A percentile compares a stretch with the other conserved stretches of the same genome.
These are phyloP conservation scores for Salinomyces thailandicus DNA, from an alignment of 2,329 filamentous ascomycete genomes.

Conservation along the genomic window DNA sequence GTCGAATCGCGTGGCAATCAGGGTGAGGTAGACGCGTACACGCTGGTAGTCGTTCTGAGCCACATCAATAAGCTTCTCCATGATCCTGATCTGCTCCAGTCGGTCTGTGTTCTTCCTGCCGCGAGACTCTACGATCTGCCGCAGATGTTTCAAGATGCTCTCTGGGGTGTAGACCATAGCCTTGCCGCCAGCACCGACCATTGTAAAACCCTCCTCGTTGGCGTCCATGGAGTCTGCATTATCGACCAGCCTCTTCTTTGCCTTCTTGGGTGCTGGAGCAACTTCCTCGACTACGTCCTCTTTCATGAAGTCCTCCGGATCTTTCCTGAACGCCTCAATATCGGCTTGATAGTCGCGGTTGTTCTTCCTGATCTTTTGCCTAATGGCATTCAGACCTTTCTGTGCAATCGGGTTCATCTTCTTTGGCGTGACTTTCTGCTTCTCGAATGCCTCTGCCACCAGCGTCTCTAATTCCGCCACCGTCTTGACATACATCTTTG, in stretches of 20 bases:
- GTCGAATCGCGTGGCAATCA: constrained; percentile 92
- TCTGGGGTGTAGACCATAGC: constrained; percentile 88
- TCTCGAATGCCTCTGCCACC: constrained; percentile 86
- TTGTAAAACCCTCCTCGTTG: constrained; percentile 80
- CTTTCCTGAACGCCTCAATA: constrained; percentile 74
- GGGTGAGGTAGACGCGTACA: constrained; percentile 80
- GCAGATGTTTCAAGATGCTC: constrained; percentile 94
- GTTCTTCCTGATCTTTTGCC: constrained; percentile 98
- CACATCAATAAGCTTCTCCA: constrained; percentile 93
- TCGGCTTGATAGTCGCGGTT: constrained; percentile 88
- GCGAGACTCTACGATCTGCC: constrained; percentile 85
- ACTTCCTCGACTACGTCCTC: constrained; percentile 66
- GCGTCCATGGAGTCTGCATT: constrained; percentile 39
- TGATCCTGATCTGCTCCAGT: constrained; percentile 84
- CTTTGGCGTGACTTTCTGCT: constrained; percentile 91
- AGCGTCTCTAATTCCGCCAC: constrained; percentile 89
- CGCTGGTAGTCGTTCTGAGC: constrained; percentile 84
- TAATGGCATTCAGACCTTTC: constrained; percentile 88
- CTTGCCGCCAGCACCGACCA: constrained; percentile 80
- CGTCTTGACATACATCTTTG: constrained; percentile 86
- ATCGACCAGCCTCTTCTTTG: constrained; percentile 40
- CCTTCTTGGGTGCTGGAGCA: constrained; percentile 42
- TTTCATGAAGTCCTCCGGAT: constrained; percentile 82
- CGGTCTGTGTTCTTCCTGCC: constrained; percentile 99
- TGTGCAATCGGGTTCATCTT: constrained; percentile 98